Percentiles rank a stretch among this genome's conserved stretches.
Conservation (phyloP, 2,329 filamentous ascomycete genomes). For the Fusarium fracticaudum region DNA sequence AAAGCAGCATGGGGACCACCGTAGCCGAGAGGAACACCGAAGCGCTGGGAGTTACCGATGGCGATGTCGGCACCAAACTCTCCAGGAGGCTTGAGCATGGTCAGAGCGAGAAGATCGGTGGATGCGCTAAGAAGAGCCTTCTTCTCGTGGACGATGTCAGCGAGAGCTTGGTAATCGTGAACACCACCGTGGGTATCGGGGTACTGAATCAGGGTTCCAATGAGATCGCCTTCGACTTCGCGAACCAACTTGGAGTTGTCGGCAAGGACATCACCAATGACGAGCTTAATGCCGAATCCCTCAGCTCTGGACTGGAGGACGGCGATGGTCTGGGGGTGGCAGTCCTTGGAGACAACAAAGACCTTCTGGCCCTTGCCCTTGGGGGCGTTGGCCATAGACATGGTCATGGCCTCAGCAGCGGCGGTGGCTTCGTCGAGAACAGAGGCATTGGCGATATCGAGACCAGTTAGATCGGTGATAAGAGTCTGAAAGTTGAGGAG, state of each 20-base stretch:
- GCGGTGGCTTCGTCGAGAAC: constrained; percentile 92
- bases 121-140: constrained; percentile 86
- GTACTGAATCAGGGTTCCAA: constrained; percentile 93
- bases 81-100: constrained; percentile 85
- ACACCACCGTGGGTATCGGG: constrained; percentile 88
- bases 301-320: constrained; percentile 86
- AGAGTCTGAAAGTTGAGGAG: constrained; percentile 96
- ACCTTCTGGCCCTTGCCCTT: constrained; percentile 76
- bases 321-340: constrained; percentile 87
- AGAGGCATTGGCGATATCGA: constrained; percentile 90
- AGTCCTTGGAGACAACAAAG: constrained; percentile 82
- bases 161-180: constrained; percentile 77
- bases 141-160: constrained; percentile 79
- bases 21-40: constrained; percentile 91
- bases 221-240: constrained; percentile 79
- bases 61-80: constrained; percentile 96
- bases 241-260: constrained; percentile 71
- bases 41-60: constrained; percentile 89
- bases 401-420: constrained; percentile 94
- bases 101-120: constrained; percentile 89
- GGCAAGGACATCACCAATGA: constrained; percentile 77
- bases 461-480: constrained; percentile 85
- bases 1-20: constrained; percentile 96
- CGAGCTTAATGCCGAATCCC: constrained; percentile 86
- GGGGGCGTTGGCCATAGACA: constrained; percentile 75